A percentile compares a stretch with the other conserved stretches of the same genome.
These are phyloP conservation scores for Monilinia fructigena DNA, from an alignment of 2,329 filamentous ascomycete genomes.

Conservation along the genomic window DNA sequence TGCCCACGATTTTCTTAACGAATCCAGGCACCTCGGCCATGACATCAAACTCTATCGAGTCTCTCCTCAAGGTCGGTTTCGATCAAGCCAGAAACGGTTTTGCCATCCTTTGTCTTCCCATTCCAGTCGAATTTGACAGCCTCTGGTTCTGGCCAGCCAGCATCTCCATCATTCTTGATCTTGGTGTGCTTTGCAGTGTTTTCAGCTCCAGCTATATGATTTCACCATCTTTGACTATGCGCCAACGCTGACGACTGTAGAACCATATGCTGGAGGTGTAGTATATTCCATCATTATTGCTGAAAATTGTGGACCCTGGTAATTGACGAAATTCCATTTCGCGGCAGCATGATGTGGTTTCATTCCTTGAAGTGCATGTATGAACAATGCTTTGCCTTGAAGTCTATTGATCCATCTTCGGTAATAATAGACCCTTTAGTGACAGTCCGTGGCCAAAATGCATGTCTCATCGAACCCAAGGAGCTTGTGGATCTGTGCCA, in stretches of 20 bases:
- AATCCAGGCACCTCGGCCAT: constrained; percentile 96
- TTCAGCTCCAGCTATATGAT: constrained; percentile 70
- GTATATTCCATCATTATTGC: constrained; percentile 95
- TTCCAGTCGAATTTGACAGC: constrained; percentile 74
- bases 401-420: constrained; percentile 74
- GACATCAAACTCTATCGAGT: constrained; percentile 81
- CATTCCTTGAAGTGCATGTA: constrained; percentile 92
- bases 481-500: constrained; percentile 79
- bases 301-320: constrained; percentile 83
- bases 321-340: constrained; percentile 90
- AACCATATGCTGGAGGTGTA: constrained; percentile 89
- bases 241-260: constrained; percentile 78
- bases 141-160: constrained; percentile 85
- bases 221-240: constrained; percentile 77
- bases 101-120: constrained; percentile 74
- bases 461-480: constrained; percentile 90
- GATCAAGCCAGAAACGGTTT: constrained; percentile 66
- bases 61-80: constrained; percentile 67
- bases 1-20: constrained; percentile 89
- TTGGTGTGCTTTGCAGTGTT: constrained; percentile 68
- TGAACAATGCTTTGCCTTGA: constrained; percentile 75
- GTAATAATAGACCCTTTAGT: constrained; percentile 84
- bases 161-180: constrained; percentile 69
- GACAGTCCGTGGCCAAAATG: constrained; percentile 87
- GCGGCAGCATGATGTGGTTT: constrained; percentile 96